A percentile compares a stretch with the other conserved stretches of the same genome.
Evolutionary conservation across 1,139 yeast genomes (phyloP).

Genomic region (Yamadazyma atmosphaerica): DNA sequence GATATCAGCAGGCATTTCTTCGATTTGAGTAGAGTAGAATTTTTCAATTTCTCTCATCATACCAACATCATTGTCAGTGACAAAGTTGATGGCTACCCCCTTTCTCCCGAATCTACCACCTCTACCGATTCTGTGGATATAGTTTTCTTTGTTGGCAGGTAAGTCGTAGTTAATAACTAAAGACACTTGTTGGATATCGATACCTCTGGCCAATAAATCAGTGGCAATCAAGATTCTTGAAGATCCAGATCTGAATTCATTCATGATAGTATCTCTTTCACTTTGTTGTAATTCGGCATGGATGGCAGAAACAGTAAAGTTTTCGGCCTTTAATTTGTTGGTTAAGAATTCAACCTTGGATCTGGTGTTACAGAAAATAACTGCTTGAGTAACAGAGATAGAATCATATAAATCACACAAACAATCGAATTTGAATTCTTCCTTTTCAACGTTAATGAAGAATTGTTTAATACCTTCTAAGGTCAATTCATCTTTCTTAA

Average conservation of each 20-base stretch:
- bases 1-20: constrained; percentile 96
- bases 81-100: constrained; percentile 99
- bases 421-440: constrained; percentile 92
- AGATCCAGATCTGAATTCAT: constrained; percentile 97
- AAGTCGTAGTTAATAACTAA: constrained; percentile 96
- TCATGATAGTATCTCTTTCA: constrained; percentile 98
- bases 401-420: constrained; percentile 97
- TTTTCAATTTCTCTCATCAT: constrained; percentile 97
- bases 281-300: constrained; percentile 97
- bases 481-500: constrained; percentile 97
- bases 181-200: constrained; percentile 98
- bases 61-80: constrained; percentile 86
- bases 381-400: constrained; percentile 97
- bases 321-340: constrained; percentile 78
- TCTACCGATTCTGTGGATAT: constrained; percentile 99
- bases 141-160: constrained; percentile 97
- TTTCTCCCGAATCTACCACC: constrained; percentile 99
- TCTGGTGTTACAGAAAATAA: constrained; percentile 99
- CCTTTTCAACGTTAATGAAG: constrained; percentile 91
- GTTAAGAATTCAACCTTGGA: constrained; percentile 94
- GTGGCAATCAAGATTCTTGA: constrained; percentile 96
- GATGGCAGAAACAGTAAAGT: constrained; percentile 95
- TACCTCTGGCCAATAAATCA: constrained; percentile 99
- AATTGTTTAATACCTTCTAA: constrained; percentile 98
- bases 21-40: constrained; percentile 97